phyloP scores from a whole-genome alignment of 2,329 filamentous ascomycete genomes.

The Monosporascus sp. region DNA sequence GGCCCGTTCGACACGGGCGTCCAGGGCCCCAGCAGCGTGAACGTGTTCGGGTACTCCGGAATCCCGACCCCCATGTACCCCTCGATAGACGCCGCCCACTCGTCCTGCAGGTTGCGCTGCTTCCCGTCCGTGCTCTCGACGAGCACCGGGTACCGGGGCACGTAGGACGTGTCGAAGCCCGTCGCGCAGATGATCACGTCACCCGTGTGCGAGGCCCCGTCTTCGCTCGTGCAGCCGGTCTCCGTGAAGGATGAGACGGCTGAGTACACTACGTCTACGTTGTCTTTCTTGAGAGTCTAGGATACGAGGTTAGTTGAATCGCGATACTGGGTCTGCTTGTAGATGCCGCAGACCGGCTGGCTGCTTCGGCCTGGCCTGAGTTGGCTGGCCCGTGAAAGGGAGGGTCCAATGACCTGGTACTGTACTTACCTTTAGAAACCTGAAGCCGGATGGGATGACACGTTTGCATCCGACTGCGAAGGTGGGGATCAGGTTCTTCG shows the following conservation, averaged over 20 bases:
- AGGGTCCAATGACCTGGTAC: background rate
- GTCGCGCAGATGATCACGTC: slow-evolving; percentile 26
- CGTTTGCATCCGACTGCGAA: slow-evolving; percentile 34
- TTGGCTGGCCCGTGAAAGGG: too few species aligned
- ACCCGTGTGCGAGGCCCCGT: slow-evolving; percentile 21
- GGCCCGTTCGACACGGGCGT: slow-evolving; percentile 33
- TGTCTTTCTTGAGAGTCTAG: slow-evolving; percentile 31
- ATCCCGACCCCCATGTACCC: slow-evolving; percentile 25
- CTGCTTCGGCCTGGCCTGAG: too few species aligned
- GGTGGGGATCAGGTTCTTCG: slow-evolving; percentile 16
- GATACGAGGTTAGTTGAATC: background rate
- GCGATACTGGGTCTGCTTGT: too few species aligned
- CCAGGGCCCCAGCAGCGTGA: slow-evolving; percentile 35
- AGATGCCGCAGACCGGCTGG: too few species aligned
- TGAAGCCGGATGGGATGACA: slow-evolving; percentile 34
- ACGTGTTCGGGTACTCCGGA: slow-evolving; percentile 21
- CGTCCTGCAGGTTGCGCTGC: slow-evolving; percentile 15
- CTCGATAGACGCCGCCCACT: slow-evolving; percentile 18
- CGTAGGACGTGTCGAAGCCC: slow-evolving; percentile 14
- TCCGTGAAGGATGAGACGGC: slow-evolving; percentile 25
- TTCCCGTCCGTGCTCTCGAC: slow-evolving; percentile 26
- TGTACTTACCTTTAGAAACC: slow-evolving; percentile 29
- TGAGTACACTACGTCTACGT: slow-evolving; percentile 34
- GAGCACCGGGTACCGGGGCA: slow-evolving; percentile 33
- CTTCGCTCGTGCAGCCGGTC: slow-evolving; percentile 20